Evolutionary conservation across 208 protist species (phyloP).

Genomic region (Trypanosoma boissoni): DNA sequence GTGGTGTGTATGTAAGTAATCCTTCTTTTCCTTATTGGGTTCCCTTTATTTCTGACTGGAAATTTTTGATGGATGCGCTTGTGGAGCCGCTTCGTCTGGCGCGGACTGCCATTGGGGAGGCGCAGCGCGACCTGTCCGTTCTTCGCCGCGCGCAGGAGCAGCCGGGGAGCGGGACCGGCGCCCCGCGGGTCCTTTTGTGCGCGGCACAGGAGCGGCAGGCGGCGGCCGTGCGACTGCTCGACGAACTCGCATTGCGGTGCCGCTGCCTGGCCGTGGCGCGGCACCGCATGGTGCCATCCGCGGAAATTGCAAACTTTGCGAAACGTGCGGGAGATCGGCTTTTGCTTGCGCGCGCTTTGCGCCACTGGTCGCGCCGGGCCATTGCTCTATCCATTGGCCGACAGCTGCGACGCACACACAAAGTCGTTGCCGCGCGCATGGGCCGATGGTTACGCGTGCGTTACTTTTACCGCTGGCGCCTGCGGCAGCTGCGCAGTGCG

Average conservation of each 20-base stretch:
- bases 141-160: neutral
- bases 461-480: constrained; percentile 20
- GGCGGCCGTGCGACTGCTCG: no score
- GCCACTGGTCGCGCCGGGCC: neutral
- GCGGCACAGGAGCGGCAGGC: neutral
- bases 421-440: neutral
- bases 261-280: no score
- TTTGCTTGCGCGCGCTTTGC: no score
- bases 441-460: neutral
- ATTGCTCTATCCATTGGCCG: no score
- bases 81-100: neutral
- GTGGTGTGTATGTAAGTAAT: neutral
- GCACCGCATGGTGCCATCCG: no score
- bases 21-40: neutral
- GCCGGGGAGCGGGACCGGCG: neutral
- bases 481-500: neutral
- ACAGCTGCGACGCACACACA: neutral
- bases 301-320: no score
- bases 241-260: no score
- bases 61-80: no score
- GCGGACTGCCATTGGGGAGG: neutral
- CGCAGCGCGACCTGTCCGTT: neutral
- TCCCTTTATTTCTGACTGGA: no score
- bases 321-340: no score
- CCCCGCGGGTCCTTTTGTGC: neutral